These are phyloP conservation scores for Aspergillus candidus DNA, from an alignment of 2,329 filamentous ascomycete species.

Conservation along the genomic window DNA sequence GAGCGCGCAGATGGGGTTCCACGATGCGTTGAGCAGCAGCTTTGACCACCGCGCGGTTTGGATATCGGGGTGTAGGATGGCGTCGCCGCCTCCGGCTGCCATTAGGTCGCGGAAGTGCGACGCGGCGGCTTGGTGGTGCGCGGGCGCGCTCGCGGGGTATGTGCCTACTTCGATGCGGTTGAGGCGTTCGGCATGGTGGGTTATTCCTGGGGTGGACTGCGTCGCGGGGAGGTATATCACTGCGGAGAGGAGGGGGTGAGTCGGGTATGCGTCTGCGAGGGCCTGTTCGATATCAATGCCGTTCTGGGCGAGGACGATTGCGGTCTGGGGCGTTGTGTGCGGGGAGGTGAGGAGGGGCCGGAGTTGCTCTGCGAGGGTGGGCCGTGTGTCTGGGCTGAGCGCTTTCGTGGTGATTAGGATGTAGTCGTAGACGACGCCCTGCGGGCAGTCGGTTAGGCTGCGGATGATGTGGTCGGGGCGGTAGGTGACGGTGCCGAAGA, in stretches of 20 bases:
- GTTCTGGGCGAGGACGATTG: constrained; percentile 57
- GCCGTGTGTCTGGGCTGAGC: constrained; percentile 31
- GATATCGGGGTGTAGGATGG: constrained; percentile 48
- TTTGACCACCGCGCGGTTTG: constrained; percentile 56
- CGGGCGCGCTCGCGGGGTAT: constrained; percentile 36
- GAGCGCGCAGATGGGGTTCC: constrained; percentile 56
- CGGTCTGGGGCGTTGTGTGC: constrained; percentile 30
- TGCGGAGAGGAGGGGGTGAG: constrained; percentile 49
- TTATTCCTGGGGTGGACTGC: constrained; percentile 44
- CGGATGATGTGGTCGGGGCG: constrained; percentile 16
- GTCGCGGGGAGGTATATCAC: constrained; percentile 52
- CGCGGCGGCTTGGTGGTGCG: constrained; percentile 25
- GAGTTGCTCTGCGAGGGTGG: constrained; percentile 32
- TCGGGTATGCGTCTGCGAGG: constrained; percentile 45
- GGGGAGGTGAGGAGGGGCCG: constrained; percentile 33
- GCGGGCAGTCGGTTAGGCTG: constrained; percentile 15
- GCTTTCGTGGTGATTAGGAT: constrained; percentile 45
- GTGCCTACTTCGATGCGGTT: constrained; percentile 48
- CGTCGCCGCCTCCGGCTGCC: constrained; percentile 39
- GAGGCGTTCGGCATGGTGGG: constrained; percentile 40
- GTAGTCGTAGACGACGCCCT: constrained; percentile 38
- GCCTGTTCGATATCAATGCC: constrained; percentile 56
- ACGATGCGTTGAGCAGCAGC: constrained; percentile 55
- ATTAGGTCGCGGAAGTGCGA: constrained; percentile 40
- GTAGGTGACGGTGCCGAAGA: constrained; percentile 21